Evolutionary conservation across 208 protist species (phyloP), one percentile per base, ranked within the genome.

Genomic region (Leishmania guyanensis): DNA sequence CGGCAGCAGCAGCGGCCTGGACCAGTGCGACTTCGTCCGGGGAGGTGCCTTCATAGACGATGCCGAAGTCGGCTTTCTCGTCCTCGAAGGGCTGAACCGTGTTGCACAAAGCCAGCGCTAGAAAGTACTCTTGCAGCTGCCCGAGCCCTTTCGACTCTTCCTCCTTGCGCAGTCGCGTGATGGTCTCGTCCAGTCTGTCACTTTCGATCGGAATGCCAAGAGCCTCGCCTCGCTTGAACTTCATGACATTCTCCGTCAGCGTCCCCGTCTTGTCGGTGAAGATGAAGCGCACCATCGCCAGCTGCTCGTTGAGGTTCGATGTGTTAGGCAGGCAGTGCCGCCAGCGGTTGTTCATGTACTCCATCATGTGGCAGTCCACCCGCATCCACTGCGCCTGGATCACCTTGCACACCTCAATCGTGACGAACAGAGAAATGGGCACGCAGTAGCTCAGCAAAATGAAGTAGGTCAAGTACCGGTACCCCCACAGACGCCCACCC

Each of bases 11-110:
- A 3, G 98, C 97, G 9, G 93, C 93, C 51, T 91, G 90, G 1
- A 98, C 93, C 10, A 99, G 91, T 58, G 98, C 96, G 26, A 98
- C 94, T 85, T 99, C 97, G 79, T 99, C 97, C 0, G 98, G 97
- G 2, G 95, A 98, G 82, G 89, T 90, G 56, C 95, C 95, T 69
- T 98, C 94, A 85, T 98, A 99, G n/a, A 93, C 80, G 50, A 95
- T 46, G 51, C 62, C 84, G 5, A 39, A 36, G 39, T 81, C 79
- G 8, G 29, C 84, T 53, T 81, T 22, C 43, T 86, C 83, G 74
- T 92, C 88, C 60, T 84, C 81, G 85, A 96, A 95, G 71, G 94
- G 93, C 80, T 97, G 90, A 74, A 98, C 91, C 10, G 93, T 97
- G 86, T 98, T 88, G 86, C 96, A 98, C 51, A 98, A 73, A 14